These are phyloP conservation scores for Mycena indigotica DNA, from an alignment of 768 basidiomycete species.

Conservation along the genomic window DNA sequence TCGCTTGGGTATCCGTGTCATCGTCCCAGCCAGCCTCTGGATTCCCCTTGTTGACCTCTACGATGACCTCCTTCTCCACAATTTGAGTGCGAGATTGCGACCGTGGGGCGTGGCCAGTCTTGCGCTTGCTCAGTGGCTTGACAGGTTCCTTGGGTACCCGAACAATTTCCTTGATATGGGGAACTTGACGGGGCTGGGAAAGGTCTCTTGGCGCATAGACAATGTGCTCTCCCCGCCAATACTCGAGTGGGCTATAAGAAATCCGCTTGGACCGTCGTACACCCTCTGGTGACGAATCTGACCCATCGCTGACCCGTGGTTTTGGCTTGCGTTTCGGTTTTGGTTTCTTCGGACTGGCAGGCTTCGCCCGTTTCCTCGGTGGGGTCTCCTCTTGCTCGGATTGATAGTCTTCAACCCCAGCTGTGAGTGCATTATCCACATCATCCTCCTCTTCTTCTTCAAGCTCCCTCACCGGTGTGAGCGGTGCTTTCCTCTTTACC, in stretches of 20 bases:
- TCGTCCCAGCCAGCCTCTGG: slow-evolving; percentile 88
- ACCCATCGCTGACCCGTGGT: slow-evolving; percentile 41
- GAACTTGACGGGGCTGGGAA: slow-evolving; percentile 54
- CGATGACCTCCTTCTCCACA: slow-evolving; percentile 39
- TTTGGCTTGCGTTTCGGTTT: no score
- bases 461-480: slow-evolving; percentile 39
- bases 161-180: slow-evolving; percentile 70
- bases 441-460: slow-evolving; percentile 43
- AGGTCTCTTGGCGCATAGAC: slow-evolving; percentile 65
- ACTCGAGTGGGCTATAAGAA: slow-evolving; percentile 76
- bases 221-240: slow-evolving; percentile 91
- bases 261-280: slow-evolving; percentile 73
- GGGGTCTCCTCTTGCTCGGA: slow-evolving; percentile 34
- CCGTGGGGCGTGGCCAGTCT: slow-evolving; percentile 40
- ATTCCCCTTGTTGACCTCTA: slow-evolving; percentile 32
- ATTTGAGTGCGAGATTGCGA: slow-evolving; percentile 9
- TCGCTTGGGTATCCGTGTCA: slow-evolving; percentile 63
- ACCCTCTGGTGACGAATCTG: slow-evolving; percentile 39
- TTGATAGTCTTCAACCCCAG: slow-evolving; percentile 33
- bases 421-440: slow-evolving; percentile 47
- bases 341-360: neutral
- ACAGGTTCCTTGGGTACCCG: slow-evolving; percentile 45
- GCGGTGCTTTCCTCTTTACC: slow-evolving; percentile 40
- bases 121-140: slow-evolving; percentile 23
- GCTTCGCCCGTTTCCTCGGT: slow-evolving; percentile 29